Evolutionary conservation across 805 yeast species (phyloP).

Genomic region (Kuraishia cidri): DNA sequence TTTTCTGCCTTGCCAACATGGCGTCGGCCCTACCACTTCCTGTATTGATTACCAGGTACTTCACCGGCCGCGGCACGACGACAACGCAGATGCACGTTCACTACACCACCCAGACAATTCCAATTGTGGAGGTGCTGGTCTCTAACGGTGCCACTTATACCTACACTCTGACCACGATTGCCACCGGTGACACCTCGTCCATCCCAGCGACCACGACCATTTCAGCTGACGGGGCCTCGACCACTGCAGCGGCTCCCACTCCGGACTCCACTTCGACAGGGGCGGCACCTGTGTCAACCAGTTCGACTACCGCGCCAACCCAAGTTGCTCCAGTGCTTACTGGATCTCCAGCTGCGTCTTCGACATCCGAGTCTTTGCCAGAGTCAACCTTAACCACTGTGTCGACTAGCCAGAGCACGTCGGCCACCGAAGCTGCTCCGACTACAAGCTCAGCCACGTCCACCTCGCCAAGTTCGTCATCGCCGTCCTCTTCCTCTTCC

Average conservation of each 20-base stretch:
- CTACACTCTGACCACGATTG: slow-evolving; percentile 29
- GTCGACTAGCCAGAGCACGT: slow-evolving; percentile 3
- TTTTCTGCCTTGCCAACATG: no score
- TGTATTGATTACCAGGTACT: slow-evolving; percentile 15
- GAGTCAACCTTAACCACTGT: slow-evolving; percentile 6
- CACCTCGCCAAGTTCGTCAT: slow-evolving; percentile 4
- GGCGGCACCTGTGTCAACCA: slow-evolving; percentile 6
- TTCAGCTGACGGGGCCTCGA: slow-evolving; percentile 7
- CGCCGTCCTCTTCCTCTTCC: slow-evolving; percentile 20
- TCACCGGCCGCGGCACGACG: slow-evolving; percentile 22
- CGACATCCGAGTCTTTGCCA: slow-evolving; percentile 8
- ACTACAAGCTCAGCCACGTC: slow-evolving; percentile 9
- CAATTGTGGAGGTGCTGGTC: slow-evolving; percentile 42
- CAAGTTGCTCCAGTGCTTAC: no score
- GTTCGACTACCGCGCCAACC: slow-evolving; percentile 11
- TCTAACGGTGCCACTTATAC: slow-evolving; percentile 45
- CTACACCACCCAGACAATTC: slow-evolving; percentile 39
- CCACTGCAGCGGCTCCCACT: slow-evolving; percentile 6
- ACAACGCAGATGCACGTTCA: slow-evolving; percentile 19
- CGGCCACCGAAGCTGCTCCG: slow-evolving; percentile 7
- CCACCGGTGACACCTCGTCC: slow-evolving; percentile 14
- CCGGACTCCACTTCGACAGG: slow-evolving; percentile 4
- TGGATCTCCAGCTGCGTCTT: slow-evolving; percentile 9
- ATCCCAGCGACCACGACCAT: slow-evolving; percentile 9
- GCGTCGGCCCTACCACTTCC: no score